Base-by-base conservation (phyloP, 306 rosid species). In the Astragalus membranaceus region DNA sequence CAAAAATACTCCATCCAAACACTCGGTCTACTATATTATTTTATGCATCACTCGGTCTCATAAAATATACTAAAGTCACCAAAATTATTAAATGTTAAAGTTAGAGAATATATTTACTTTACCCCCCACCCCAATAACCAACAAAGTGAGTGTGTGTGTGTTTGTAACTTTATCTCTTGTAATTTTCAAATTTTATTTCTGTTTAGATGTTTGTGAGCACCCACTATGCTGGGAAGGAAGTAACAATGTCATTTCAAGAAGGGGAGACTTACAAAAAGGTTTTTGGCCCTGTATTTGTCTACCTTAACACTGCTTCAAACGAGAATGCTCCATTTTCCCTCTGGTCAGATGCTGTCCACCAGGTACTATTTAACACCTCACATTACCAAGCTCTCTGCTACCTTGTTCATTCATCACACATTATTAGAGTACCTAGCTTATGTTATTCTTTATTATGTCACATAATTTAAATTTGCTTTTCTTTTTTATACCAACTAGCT, bases 181-280 rank as follows among this genome's bases (percentile, higher is more conserved):
- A 52, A 64, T 30, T 35, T 55, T 61, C 39, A 11, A 16, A 26
- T n/a, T 15, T 79, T 23, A 3, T 16, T 39, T 6, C 17, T 16
- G 1, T 33, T 0, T 61, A 94, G 98, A 94, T 88, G 96, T 86
- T 90, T 78, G 84, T 81, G n/a, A 94, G 99, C 70, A 76, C 82
- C 0, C 99, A 94, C 41, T 91, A 94, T 56, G 92, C 87, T 26
- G 98, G 97, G 5, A 85, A 78, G 82, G 92, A 84, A 1, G 51
- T 76, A 12, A 77, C 75, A 6, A 83, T 94, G 86, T 41, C 35
- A 39, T 88, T 90, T 67, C 26, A 72, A 67, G 74, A 82, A 23
- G 96, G 86, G 1, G 95, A 94, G 77, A 70, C 78, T 7, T 94
- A 92, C 77, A 90, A 78, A 48, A 94, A 88, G 75, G 98, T 87